These are phyloP conservation scores for Eimeria sp. DNA, from an alignment of 169 alveolate species.

Conservation along the genomic window DNA sequence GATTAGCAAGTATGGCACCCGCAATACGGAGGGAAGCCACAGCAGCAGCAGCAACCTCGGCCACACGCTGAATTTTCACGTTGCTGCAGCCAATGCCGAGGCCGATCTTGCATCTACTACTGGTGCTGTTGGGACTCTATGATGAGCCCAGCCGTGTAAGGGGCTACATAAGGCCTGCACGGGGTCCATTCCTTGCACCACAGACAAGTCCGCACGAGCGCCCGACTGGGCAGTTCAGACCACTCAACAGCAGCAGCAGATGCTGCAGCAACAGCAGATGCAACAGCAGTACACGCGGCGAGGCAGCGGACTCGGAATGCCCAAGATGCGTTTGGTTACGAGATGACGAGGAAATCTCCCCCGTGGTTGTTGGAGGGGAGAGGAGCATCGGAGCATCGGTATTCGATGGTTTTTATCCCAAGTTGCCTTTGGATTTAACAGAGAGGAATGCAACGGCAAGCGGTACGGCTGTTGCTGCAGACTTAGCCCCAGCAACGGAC, in stretches of 20 bases:
- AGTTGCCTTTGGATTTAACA: not conserved
- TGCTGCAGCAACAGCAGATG: not conserved
- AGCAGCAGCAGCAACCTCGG: slow-evolving; percentile 21
- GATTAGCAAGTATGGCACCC: not conserved
- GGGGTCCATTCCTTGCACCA: slow-evolving; percentile 7
- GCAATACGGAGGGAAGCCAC: not conserved
- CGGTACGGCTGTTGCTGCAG: not conserved
- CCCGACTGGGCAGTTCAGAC: not conserved
- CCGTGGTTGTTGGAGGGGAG: slow-evolving; percentile 23
- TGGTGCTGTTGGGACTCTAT: slow-evolving; percentile 27
- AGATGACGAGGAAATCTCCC: not conserved
- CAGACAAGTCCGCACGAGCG: not conserved
- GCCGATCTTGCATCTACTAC: not conserved
- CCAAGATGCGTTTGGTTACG: slow-evolving; percentile 35
- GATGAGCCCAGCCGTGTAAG: not conserved
- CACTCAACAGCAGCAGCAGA: slow-evolving; percentile 16
- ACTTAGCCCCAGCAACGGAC: slow-evolving; percentile 7
- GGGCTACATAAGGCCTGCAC: not conserved
- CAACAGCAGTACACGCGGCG: slow-evolving; percentile 14
- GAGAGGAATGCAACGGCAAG: not conserved
- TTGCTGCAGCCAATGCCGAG: not conserved
- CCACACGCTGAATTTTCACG: not conserved
- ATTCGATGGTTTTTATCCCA: not conserved
- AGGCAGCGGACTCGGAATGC: not conserved
- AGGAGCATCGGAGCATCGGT: not conserved